These are phyloP conservation scores for Aurantiochytrium sp. DNA, from an alignment of 108 stramenopile species.

Conservation along the genomic window DNA sequence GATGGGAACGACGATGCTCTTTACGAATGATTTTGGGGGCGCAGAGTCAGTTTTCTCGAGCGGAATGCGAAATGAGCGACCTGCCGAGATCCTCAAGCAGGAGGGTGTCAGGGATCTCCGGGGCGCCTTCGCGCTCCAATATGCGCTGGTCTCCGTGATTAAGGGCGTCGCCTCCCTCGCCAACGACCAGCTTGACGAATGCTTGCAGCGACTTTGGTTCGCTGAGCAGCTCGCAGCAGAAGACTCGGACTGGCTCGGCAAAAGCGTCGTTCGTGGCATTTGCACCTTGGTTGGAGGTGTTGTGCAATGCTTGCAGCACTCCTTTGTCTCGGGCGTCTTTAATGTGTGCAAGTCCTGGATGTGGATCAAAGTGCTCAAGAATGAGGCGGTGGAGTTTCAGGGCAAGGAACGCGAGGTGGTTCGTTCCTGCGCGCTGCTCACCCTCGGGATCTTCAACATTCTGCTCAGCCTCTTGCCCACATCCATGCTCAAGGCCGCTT, in stretches of 20 bases:
- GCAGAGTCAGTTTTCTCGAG: slow-evolving; percentile 6
- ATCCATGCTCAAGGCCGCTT: slow-evolving; percentile 11
- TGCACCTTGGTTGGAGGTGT: slow-evolving; percentile 8
- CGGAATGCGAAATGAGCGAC: neutral
- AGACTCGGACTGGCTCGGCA: slow-evolving; percentile 2
- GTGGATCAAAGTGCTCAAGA: neutral
- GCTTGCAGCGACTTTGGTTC: neutral
- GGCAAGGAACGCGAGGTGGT: slow-evolving; percentile 11
- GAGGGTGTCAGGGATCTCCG: neutral
- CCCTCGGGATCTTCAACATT: neutral
- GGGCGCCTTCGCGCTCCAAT: slow-evolving; percentile 6
- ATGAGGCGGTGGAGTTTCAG: neutral
- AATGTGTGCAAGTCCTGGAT: slow-evolving; percentile 5
- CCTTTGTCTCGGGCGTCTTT: neutral
- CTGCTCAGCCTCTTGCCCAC: slow-evolving; percentile 14
- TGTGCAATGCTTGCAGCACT: neutral
- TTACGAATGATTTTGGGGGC: neutral
- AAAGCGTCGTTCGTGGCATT: neutral
- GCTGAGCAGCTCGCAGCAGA: neutral
- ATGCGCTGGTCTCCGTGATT: neutral
- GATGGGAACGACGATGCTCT: slow-evolving; percentile 8
- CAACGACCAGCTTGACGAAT: slow-evolving; percentile 11
- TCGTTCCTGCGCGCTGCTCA: neutral
- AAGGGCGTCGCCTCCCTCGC: slow-evolving; percentile 13
- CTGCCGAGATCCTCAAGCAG: neutral